Evolutionary conservation across 768 basidiomycete species (phyloP), one percentile per base, ranked within the genome.

Genomic region (Tremella fuciformis): DNA sequence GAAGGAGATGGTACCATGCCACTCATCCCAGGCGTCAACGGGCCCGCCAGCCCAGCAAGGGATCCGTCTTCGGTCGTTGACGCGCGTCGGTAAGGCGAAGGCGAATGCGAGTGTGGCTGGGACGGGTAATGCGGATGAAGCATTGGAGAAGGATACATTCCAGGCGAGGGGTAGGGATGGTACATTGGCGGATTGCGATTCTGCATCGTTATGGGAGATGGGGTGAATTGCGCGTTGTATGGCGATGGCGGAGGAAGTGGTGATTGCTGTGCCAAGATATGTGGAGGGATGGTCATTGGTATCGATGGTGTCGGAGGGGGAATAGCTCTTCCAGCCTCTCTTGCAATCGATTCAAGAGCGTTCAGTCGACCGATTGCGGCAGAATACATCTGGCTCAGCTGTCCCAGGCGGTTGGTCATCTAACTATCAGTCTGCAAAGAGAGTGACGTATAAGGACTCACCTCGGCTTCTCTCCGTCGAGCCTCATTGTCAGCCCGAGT

Each of bases 101-200:
- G 60, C 3, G 63, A 29, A 15, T 64, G 66, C 34, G 49, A 22
- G 22, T 58, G 48, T 1, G 51, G 24, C 47, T 64, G 54, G 8
- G 55, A 18, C 24, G 55, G 52, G 34, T 39, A 44, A 21, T 52
- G 41, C n/a, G 59, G 61, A 55, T 69, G 67, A 1, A 69, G 47
- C 58, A 63, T 63, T 34, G 67, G 67, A 1, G 62, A 63, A 24
- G 64, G 64, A 49, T 63, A 69, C 67, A 65, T 66, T 13, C 67
- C 67, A 4, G 67, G 67, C n/a, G 53, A 58, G 13, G 67, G 67
- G 39, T 63, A 69, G 3, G 67, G 54, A 1, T 57, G 25, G 53
- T 60, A 64, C 1, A 37, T 47, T 11, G 49, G 49, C 9, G 42
- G 15, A 34, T 37, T 51, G 59, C 48, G 40, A 53, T 39, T 24